A percentile compares a stretch with the other conserved stretches of the same genome.
Conservation (phyloP, 306 rosid genomes). For the Malus asiatica region DNA sequence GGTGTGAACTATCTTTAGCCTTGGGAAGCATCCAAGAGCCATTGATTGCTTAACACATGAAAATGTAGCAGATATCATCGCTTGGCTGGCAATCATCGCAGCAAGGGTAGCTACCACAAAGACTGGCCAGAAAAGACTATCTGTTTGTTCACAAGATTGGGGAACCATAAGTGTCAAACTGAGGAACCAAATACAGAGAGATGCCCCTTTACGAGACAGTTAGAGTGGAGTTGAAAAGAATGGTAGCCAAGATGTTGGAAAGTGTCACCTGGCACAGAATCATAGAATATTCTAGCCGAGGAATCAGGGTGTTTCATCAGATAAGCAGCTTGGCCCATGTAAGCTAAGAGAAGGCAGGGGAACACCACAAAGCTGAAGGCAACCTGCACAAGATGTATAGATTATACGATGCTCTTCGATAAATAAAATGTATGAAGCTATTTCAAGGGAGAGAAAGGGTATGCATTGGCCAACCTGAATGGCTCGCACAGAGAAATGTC, state of each 20-base stretch:
- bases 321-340: slow-evolving; percentile 97
- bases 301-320: slow-evolving; percentile 49
- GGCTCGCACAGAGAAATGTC: slow-evolving; percentile 80
- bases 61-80: slow-evolving; percentile 98
- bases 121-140: slow-evolving; percentile 88
- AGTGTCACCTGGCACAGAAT: slow-evolving; percentile 84
- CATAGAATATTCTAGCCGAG: slow-evolving; percentile 53
- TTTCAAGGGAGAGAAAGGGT: slow-evolving; percentile 6
- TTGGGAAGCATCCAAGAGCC: slow-evolving; percentile 99
- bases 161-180: slow-evolving; percentile 9
- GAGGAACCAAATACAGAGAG: slow-evolving; percentile 1
- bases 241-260: slow-evolving; percentile 11
- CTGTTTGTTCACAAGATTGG: slow-evolving; percentile 46
- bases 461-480: slow-evolving; percentile 56
- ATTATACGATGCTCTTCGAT: neutral
- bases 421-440: slow-evolving; percentile 1
- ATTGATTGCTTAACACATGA: slow-evolving; percentile 93
- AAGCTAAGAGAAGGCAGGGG: slow-evolving; percentile 91
- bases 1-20: slow-evolving; percentile 93
- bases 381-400: slow-evolving; percentile 41
- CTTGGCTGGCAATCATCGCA: slow-evolving; percentile 99
- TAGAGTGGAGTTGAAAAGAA: neutral
- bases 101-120: slow-evolving; percentile 84
- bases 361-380: slow-evolving; percentile 85
- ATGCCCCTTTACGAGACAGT: slow-evolving; percentile 2